Percentiles rank a stretch among this genome's conserved stretches.
Conservation (phyloP, 441 rosid genomes). For the Adansonia grandidieri region DNA sequence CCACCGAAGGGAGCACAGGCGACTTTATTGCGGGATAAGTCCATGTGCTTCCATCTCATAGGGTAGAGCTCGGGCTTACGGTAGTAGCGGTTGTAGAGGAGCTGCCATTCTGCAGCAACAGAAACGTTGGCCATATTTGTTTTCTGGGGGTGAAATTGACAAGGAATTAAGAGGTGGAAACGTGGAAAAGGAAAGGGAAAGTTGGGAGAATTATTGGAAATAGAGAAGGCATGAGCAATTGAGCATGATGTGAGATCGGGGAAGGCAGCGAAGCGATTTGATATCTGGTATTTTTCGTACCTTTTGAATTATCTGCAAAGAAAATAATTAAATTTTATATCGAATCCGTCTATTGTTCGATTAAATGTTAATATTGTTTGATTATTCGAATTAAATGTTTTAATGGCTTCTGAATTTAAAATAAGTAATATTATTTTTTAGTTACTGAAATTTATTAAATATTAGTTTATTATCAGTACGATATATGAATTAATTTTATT, state of each 20-base stretch:
- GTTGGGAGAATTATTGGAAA: background rate
- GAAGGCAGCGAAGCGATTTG: background rate
- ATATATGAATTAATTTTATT: no score
- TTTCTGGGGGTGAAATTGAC: background rate
- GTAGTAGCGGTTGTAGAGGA: conserved; percentile 80
- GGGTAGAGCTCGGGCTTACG: conserved; percentile 89
- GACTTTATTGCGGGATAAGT: conserved; percentile 83
- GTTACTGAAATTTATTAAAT: no score
- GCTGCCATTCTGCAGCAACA: conserved; percentile 99
- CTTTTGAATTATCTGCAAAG: background rate
- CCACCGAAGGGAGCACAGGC: conserved; percentile 97
- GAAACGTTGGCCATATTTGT: conserved; percentile 78
- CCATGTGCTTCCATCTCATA: conserved; percentile 91
- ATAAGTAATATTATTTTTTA: no score
- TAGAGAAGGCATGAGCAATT: background rate
- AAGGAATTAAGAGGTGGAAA: background rate
- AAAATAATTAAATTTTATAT: no score
- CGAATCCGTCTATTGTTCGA: no score
- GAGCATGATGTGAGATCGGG: background rate
- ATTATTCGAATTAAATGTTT: no score
- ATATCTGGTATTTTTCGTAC: background rate
- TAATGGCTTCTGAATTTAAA: no score
- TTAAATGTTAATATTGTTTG: background rate
- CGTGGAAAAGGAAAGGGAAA: background rate
- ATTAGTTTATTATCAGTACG: no score